Base-by-base conservation (phyloP, 2,329 filamentous ascomycete genomes). In the Colletotrichum tropicicola region DNA sequence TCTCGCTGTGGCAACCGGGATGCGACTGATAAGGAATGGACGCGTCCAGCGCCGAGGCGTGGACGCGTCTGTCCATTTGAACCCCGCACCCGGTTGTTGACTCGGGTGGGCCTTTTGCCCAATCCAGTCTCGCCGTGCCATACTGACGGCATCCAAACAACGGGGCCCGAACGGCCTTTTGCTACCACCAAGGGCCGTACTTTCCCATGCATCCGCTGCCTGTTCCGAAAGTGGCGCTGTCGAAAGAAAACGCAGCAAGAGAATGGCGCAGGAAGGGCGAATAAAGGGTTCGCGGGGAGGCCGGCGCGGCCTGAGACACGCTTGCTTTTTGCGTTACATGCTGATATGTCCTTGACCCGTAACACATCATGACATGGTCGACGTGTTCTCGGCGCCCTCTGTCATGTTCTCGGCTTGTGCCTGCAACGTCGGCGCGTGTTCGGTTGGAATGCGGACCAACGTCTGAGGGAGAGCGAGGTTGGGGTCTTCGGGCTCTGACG, bases 391-490 rank as follows among this genome's bases (percentile, higher is more conserved):
- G 43, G 80, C 81, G n/a, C 77, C 79, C 35, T 82, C 83, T 60
- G 82, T 78, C 4, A 78, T 82, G 4, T 79, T 84, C 39, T 89
- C 87, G 13, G 86, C 82, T 51, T 89, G 87, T 19, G 87, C 87
- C 68, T 90, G 88, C 6, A 91, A 75, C 23, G 87, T 80, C 25
- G 88, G 88, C 12, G 88, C 89, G 77, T 94, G 92, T 70, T 95
- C 91, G 15, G 92, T 94, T 1, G 93, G 93, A 70, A 96, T 95
- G 68, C 93, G 88, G 35, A 97, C 93, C 15, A 97, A 84, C 17
- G 92, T 95, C 74, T 95, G 91, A 2, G 93, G 93, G 41, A 96
- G 81, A 41, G 87, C 79, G 35, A 81, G 77, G 30, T 32, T 44
- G 10, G 27, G 39, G 6, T 61, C 56, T 43, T 47, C 47, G 7